These are phyloP conservation scores for Cucurbita maxima DNA, from an alignment of 306 rosid genomes.

Conservation along the genomic window DNA sequence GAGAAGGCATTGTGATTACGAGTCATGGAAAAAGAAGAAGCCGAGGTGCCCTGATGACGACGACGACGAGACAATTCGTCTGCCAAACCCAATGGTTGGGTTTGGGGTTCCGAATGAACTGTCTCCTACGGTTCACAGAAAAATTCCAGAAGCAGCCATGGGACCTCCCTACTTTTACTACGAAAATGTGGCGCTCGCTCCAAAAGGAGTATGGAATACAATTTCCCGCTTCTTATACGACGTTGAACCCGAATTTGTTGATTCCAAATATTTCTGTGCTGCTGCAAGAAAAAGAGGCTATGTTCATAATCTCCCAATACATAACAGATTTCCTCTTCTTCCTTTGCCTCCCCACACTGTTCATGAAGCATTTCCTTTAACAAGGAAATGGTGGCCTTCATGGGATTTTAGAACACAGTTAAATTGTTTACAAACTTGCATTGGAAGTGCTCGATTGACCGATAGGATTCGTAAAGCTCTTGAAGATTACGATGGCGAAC, in stretches of 20 bases:
- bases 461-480: slow-evolving; percentile 69
- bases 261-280: slow-evolving; percentile 76
- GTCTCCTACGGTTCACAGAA: slow-evolving; percentile 15
- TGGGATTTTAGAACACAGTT: slow-evolving; percentile 72
- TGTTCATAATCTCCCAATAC: slow-evolving; percentile 77
- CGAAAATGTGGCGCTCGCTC: slow-evolving; percentile 94
- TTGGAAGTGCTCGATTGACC: slow-evolving; percentile 56
- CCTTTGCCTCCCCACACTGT: slow-evolving; percentile 69
- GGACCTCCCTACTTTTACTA: slow-evolving; percentile 92
- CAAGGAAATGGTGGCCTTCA: slow-evolving; percentile 91
- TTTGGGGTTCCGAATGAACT: slow-evolving; percentile 71
- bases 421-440: slow-evolving; percentile 65
- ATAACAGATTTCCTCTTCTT: slow-evolving; percentile 57
- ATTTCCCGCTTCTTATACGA: slow-evolving; percentile 72
- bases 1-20: slow-evolving; percentile 34
- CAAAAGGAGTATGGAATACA: slow-evolving; percentile 87
- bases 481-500: slow-evolving; percentile 36
- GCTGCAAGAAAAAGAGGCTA: slow-evolving; percentile 91
- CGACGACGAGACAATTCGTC: slow-evolving; percentile 57
- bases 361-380: slow-evolving; percentile 64
- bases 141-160: slow-evolving; percentile 49
- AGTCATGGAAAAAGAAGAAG: slow-evolving; percentile 43
- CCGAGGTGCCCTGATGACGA: slow-evolving; percentile 33
- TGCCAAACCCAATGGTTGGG: slow-evolving; percentile 86
- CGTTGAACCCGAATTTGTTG: slow-evolving; percentile 82